A percentile compares a stretch with the other conserved stretches of the same genome.
phyloP scores from a whole-genome alignment of 2,329 filamentous ascomycete species.

The Shiraia sp. region DNA sequence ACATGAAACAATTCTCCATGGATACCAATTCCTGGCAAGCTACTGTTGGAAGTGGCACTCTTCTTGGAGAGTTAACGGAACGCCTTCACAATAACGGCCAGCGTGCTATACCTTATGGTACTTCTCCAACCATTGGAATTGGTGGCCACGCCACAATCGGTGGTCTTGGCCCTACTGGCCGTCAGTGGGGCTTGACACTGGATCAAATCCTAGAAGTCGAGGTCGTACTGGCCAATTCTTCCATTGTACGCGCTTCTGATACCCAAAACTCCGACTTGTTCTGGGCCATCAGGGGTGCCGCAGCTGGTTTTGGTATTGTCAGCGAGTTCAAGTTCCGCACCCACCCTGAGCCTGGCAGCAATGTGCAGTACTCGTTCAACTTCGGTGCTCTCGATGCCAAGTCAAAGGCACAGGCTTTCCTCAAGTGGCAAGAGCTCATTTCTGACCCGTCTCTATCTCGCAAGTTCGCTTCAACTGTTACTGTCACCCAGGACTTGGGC shows the following conservation, averaged over 20 bases:
- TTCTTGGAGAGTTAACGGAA: slow-evolving; percentile 48
- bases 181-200: slow-evolving; percentile 39
- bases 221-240: slow-evolving; percentile 47
- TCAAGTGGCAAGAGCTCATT: slow-evolving; percentile 42
- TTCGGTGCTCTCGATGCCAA: slow-evolving; percentile 27
- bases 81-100: slow-evolving; percentile 40
- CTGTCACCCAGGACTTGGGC: slow-evolving; percentile 33
- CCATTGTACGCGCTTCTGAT: slow-evolving; percentile 44
- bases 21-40: slow-evolving; percentile 50
- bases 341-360: slow-evolving; percentile 35
- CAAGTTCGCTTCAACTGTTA: slow-evolving; percentile 40
- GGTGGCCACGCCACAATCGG: slow-evolving; percentile 45
- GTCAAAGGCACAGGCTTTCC: slow-evolving; percentile 36
- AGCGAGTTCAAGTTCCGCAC: slow-evolving; percentile 46
- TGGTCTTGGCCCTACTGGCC: slow-evolving; percentile 37
- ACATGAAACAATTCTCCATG: slow-evolving; percentile 53
- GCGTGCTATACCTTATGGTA: slow-evolving; percentile 55
- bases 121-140: slow-evolving; percentile 42
- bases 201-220: slow-evolving; percentile 42
- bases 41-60: slow-evolving; percentile 54
- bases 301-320: slow-evolving; percentile 48
- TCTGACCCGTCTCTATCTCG: slow-evolving; percentile 35
- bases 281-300: slow-evolving; percentile 49
- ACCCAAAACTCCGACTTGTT: slow-evolving; percentile 46
- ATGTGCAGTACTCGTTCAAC: slow-evolving; percentile 40